Percentiles rank a stretch among this genome's conserved stretches.
These are phyloP conservation scores for Fusarium sp. DNA, from an alignment of 2,329 filamentous ascomycete genomes.

Conservation along the genomic window DNA sequence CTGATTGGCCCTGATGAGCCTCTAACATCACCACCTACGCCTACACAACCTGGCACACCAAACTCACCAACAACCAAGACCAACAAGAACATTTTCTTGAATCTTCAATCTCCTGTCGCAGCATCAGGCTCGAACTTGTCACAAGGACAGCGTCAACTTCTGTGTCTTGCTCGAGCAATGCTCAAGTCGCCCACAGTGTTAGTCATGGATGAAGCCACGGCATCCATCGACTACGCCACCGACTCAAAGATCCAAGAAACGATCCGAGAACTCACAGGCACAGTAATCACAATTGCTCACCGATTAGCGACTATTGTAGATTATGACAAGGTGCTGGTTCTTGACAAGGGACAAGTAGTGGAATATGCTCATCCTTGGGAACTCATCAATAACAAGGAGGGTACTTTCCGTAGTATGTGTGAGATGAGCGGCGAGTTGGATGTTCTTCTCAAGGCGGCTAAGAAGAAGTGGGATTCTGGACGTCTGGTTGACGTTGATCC, in stretches of 20 bases:
- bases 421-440: conserved; percentile 72
- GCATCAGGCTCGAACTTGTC: conserved; percentile 96
- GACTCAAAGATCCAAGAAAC: conserved; percentile 97
- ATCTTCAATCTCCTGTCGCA: conserved; percentile 83
- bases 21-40: conserved; percentile 47
- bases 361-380: conserved; percentile 94
- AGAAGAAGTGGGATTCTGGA: conserved; percentile 63
- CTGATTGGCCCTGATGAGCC: conserved; percentile 76
- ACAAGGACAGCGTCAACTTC: conserved; percentile 93
- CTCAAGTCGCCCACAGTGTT: conserved; percentile 92
- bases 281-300: conserved; percentile 96
- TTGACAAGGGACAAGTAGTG: conserved; percentile 88
- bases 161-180: conserved; percentile 92
- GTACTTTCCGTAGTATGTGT: conserved; percentile 73
- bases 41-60: conserved; percentile 44
- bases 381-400: conserved; percentile 77
- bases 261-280: conserved; percentile 91
- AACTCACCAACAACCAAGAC: conserved; percentile 60
- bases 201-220: conserved; percentile 99
- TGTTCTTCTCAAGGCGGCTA: conserved; percentile 64
- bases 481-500: conserved; percentile 52
- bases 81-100: conserved; percentile 96
- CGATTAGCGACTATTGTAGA: conserved; percentile 96
- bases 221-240: conserved; percentile 96
- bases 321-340: conserved; percentile 95